Evolutionary conservation across 2,329 filamentous ascomycete genomes (phyloP).

Genomic region (Microsporum canis): DNA sequence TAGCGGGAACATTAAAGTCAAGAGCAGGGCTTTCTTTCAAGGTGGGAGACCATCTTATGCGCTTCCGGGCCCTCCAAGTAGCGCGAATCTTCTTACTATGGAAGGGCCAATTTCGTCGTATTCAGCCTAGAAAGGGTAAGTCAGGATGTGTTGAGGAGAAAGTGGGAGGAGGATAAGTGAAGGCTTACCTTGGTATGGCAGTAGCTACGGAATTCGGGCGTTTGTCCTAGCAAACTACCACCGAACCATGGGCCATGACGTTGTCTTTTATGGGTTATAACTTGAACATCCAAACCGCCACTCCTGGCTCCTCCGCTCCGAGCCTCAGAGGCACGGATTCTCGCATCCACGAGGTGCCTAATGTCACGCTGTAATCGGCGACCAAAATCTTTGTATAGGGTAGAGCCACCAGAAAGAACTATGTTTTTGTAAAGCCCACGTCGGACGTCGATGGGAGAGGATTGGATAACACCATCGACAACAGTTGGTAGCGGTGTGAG

Average conservation of each 20-base stretch:
- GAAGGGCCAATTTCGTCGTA: conserved; percentile 95
- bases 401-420: conserved; percentile 91
- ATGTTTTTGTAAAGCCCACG: conserved; percentile 99
- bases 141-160: conserved; percentile 8
- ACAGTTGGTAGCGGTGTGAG: conserved; percentile 87
- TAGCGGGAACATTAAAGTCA: neutral
- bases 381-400: conserved; percentile 97
- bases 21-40: neutral
- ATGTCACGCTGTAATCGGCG: conserved; percentile 93
- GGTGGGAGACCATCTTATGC: conserved; percentile 21
- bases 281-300: conserved; percentile 89
- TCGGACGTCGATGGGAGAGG: conserved; percentile 92
- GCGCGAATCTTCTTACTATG: conserved; percentile 87
- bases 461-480: conserved; percentile 94
- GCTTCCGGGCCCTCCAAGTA: conserved; percentile 77
- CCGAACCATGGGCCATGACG: conserved; percentile 97
- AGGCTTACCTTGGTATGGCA: conserved; percentile 72
- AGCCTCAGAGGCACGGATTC: conserved; percentile 84
- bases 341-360: conserved; percentile 83
- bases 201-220: conserved; percentile 95
- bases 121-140: conserved; percentile 34
- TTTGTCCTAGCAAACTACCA: conserved; percentile 89
- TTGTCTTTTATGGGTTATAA: conserved; percentile 95
- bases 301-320: conserved; percentile 85
- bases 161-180: neutral